These are phyloP conservation scores for Ceratobasidium papillatum DNA, from an alignment of 1,284 basidiomycete genomes.

Conservation along the genomic window DNA sequence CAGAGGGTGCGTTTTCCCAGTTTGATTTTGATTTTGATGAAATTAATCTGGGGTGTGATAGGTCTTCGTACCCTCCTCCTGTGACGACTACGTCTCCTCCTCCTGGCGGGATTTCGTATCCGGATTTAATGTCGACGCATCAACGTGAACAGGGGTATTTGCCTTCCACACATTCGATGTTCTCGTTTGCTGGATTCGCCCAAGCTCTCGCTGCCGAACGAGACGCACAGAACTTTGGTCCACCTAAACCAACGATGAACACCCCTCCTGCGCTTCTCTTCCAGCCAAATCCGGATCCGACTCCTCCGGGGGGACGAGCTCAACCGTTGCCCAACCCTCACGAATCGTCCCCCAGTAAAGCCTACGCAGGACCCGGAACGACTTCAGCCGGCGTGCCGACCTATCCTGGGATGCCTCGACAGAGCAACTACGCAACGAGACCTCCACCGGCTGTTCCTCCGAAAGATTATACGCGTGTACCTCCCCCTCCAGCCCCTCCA, in stretches of 20 bases:
- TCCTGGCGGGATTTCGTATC: conserved; percentile 30
- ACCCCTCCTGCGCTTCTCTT: conserved; percentile 48
- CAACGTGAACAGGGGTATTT: conserved; percentile 73
- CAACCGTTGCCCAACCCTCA: conserved; percentile 47
- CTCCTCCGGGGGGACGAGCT: conserved; percentile 46
- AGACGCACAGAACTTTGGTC: conserved; percentile 46
- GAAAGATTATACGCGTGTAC: conserved; percentile 1
- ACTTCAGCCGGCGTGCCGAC: conserved; percentile 1
- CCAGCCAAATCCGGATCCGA: conserved; percentile 42
- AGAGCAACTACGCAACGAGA: conserved; percentile 29
- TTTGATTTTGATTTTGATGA: neutral
- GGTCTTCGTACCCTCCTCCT: conserved; percentile 33
- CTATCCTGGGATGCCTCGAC: conserved; percentile 13
- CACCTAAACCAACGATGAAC: conserved; percentile 45
- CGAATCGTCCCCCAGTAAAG: neutral
- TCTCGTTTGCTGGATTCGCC: conserved; percentile 47
- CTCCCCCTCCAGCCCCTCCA: conserved; percentile 3
- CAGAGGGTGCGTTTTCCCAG: conserved; percentile 16
- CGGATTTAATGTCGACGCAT: conserved; percentile 67
- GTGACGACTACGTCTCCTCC: conserved; percentile 35
- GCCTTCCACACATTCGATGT: conserved; percentile 67
- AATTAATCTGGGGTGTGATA: too few relatives aligned
- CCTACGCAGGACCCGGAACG: neutral
- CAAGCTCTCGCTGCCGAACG: conserved; percentile 24
- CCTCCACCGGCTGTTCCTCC: conserved; percentile 21